Evolutionary conservation across 371 early-diverging fungal genomes (phyloP).

Genomic region (Vairimorpha apis): DNA sequence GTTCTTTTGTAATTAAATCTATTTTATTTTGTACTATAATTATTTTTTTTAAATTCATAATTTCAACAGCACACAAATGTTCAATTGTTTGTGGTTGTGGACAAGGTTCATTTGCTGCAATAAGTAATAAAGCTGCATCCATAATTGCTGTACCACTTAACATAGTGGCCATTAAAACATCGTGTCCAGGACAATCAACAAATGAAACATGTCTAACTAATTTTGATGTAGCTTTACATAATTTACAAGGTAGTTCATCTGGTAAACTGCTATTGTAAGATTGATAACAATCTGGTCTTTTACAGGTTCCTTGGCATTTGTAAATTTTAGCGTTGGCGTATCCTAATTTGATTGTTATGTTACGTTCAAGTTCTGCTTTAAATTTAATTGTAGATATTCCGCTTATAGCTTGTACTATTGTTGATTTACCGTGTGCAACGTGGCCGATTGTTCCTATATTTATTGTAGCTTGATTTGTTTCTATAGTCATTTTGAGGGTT

Average conservation of each 20-base stretch:
- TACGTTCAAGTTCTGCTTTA: constrained; percentile 96
- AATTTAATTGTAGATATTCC: constrained; percentile 97
- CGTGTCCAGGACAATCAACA: constrained; percentile 99
- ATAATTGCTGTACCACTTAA: constrained; percentile 98
- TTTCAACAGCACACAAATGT: constrained; percentile 98
- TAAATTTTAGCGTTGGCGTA: constrained; percentile 97
- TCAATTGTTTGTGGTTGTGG: constrained; percentile 99
- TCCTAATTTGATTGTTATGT: constrained; percentile 99
- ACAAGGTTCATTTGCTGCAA: constrained; percentile 98
- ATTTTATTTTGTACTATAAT: constrained; percentile 99
- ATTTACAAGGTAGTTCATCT: constrained; percentile 79
- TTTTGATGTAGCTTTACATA: constrained; percentile 69
- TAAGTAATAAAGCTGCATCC: constrained; percentile 96
- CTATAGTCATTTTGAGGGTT: too few species aligned
- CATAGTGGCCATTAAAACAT: constrained; percentile 99
- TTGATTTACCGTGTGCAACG: constrained; percentile 99
- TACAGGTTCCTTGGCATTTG: constrained; percentile 53
- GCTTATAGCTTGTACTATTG: constrained; percentile 96
- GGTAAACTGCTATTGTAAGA: constrained; percentile 58
- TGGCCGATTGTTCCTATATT: constrained; percentile 99
- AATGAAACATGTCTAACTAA: constrained; percentile 85
- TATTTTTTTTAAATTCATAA: constrained; percentile 92
- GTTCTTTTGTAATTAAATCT: constrained; percentile 87
- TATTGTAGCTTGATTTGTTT: constrained; percentile 74
- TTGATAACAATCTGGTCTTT: constrained; percentile 61